Conservation (phyloP, 148 eudicot species). For the Tetragonia tetragonoides region DNA sequence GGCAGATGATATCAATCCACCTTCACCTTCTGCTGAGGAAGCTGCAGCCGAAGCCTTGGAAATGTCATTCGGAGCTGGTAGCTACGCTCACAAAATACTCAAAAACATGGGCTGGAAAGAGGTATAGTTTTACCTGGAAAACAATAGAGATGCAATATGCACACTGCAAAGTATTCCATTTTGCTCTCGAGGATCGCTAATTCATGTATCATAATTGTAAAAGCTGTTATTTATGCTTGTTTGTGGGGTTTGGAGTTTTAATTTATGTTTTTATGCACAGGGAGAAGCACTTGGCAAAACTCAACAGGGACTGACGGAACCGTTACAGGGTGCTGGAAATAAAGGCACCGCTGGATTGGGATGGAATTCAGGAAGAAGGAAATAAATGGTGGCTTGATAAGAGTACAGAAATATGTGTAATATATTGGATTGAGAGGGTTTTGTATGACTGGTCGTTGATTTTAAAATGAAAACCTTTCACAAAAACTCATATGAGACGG, state of each 20-base stretch:
- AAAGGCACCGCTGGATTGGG: conserved; percentile 95
- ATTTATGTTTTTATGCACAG: conserved; percentile 35
- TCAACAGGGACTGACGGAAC: conserved; percentile 68
- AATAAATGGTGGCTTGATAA: not conserved
- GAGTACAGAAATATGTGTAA: not conserved
- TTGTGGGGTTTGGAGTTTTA: not conserved
- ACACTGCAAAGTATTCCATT: not conserved
- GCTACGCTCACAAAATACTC: conserved; percentile 77
- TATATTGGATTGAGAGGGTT: not conserved
- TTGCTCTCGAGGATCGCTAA: not conserved
- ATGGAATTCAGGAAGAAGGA: conserved; percentile 33
- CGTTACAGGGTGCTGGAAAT: conserved; percentile 72
- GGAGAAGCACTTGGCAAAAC: conserved; percentile 86
- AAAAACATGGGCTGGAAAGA: conserved; percentile 98
- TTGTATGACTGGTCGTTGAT: too few species aligned
- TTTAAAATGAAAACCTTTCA: too few species aligned
- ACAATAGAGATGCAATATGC: not conserved
- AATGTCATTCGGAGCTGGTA: conserved; percentile 84
- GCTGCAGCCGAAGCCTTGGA: conserved; percentile 83
- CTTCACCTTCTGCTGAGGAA: conserved; percentile 43
- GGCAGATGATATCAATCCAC: conserved; percentile 22
- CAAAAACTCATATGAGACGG: too few species aligned
- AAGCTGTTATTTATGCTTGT: not conserved
- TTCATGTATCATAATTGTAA: not conserved
- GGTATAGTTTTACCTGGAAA: conserved; percentile 36